Conservation (phyloP, 1,284 basidiomycete species). For the Rhizoctonia solani region DNA sequence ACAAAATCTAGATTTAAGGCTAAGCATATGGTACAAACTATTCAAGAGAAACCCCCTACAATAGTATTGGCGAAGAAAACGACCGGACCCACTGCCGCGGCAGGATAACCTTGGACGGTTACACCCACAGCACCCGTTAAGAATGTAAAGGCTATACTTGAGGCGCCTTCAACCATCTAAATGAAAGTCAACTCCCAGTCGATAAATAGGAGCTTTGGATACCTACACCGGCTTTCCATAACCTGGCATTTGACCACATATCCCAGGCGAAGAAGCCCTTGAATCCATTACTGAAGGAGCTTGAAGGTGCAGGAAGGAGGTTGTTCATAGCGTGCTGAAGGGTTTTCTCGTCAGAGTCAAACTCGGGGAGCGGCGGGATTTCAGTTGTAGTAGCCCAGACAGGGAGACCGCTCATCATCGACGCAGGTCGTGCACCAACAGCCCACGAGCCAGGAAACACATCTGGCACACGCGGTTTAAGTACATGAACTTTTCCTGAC, state of each 20-base stretch:
- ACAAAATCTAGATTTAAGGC: constrained; percentile 20
- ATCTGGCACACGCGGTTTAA: constrained; percentile 35
- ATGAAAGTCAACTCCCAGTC: not conserved
- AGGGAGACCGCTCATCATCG: constrained; percentile 29
- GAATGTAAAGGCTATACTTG: constrained; percentile 34
- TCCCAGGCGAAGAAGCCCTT: constrained; percentile 32
- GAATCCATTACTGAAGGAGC: constrained; percentile 34
- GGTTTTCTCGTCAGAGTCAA: constrained; percentile 31
- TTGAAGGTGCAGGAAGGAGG: constrained; percentile 34
- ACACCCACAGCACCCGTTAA: constrained; percentile 36
- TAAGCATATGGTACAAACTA: not conserved
- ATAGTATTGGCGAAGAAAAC: constrained; percentile 36
- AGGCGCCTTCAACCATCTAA: constrained; percentile 34
- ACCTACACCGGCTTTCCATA: constrained; percentile 38
- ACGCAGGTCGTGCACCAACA: constrained; percentile 29
- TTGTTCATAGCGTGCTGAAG: constrained; percentile 34
- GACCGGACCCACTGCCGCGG: constrained; percentile 30
- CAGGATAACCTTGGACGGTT: constrained; percentile 33
- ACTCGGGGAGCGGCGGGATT: constrained; percentile 17
- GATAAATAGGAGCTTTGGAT: not conserved
- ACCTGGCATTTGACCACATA: constrained; percentile 33
- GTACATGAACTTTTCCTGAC: constrained; percentile 32
- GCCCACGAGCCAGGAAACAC: constrained; percentile 37
- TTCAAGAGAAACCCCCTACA: not conserved
- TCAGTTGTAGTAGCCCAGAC: constrained; percentile 32